Percentiles rank a stretch among this genome's conserved stretches.
Evolutionary conservation across 2,329 filamentous ascomycete genomes (phyloP).

Genomic region (Calonectria crousiana): DNA sequence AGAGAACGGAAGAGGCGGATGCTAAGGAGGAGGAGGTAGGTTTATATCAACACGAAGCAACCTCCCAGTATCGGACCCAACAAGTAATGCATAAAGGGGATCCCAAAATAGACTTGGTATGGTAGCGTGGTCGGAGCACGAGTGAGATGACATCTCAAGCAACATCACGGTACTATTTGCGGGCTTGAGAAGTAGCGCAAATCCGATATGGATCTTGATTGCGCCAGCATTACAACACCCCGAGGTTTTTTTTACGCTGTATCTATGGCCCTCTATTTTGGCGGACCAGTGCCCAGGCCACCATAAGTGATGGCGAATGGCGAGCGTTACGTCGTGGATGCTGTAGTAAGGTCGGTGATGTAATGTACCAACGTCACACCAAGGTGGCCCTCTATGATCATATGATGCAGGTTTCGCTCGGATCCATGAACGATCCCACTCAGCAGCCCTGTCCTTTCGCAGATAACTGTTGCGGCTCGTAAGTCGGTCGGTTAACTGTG

Average conservation of each 20-base stretch:
- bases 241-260: neutral
- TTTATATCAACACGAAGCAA: constrained; percentile 39
- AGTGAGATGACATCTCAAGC: constrained; percentile 17
- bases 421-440: constrained; percentile 14
- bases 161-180: constrained; percentile 25
- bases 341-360: constrained; percentile 38
- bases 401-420: constrained; percentile 41
- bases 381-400: constrained; percentile 41
- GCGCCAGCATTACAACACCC: constrained; percentile 12
- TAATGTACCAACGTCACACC: constrained; percentile 39
- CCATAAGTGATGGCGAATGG: constrained; percentile 8
- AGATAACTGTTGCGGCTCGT: constrained; percentile 23
- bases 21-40: constrained; percentile 34
- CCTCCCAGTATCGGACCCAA: neutral
- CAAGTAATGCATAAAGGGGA: constrained; percentile 9
- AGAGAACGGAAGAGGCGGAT: constrained; percentile 34
- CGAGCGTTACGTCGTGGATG: constrained; percentile 2
- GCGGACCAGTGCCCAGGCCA: neutral
- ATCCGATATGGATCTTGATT: constrained; percentile 16
- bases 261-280: neutral
- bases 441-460: neutral
- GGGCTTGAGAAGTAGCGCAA: constrained; percentile 9
- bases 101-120: constrained; percentile 18
- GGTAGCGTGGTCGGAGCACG: constrained; percentile 21
- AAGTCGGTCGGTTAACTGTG: constrained; percentile 2